Evolutionary conservation across 2,329 filamentous ascomycete species (phyloP), one percentile per base, ranked within the genome.

Genomic region (Sarocladiaceae sp.): DNA sequence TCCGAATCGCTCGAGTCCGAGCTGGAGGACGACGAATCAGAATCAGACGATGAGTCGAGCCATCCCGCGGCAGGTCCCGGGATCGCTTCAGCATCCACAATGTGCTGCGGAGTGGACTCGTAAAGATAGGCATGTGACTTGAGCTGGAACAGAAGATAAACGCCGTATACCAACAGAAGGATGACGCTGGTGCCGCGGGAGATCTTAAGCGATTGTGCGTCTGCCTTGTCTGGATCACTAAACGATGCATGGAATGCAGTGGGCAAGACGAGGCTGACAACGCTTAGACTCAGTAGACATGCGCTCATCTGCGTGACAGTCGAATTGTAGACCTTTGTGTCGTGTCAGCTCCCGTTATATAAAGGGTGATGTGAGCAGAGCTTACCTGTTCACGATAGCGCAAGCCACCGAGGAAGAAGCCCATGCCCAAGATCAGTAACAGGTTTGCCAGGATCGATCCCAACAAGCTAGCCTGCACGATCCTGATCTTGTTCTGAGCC

Each of bases 261-360:
- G 1, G 90, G 89, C 11, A 96, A 67, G 20, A 95, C 76, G 18
- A 95, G 72, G 69, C 89, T 95, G 65, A 88, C 90, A 48, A 95
- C 90, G 58, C 86, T 90, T 63, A 95, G 65, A 70, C 88, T 94
- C 53, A 96, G 77, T 54, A 96, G 73, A 67, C 88, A 95, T 43
- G 90, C 90, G 60, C 88, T 95, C 88, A 95, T 95, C 62, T 96
- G 89, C 1, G 89, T 95, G 47, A 95, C 88, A 18, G 88, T 95
- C 65, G 82, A 93, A 67, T 95, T 96, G 68, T 95, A 96, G 50
- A 96, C 83, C 78, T 85, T 40, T 29, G 21, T 12, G 24, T 18
- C 5, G 24, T 15, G 20, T 43, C 10, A 41, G 33, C 18, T 4
- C 7, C 10, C 15, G n/a, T 18, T 32, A 10, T 4, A n/a, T n/a